phyloP scores from a whole-genome alignment of 441 rosid genomes.

The Adansonia madagascariensis region DNA sequence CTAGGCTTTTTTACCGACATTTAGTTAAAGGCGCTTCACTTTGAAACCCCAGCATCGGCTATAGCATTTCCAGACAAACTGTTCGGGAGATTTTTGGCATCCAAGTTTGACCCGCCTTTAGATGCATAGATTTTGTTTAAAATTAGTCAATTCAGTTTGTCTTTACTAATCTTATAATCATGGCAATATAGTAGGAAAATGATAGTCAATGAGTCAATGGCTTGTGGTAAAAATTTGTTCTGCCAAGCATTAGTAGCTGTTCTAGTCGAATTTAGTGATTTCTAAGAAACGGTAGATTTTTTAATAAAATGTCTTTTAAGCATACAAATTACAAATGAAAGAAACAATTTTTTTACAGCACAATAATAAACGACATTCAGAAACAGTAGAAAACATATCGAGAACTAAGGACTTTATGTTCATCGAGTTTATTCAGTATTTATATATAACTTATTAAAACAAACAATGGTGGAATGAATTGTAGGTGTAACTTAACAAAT shows the following conservation, averaged over 20 bases:
- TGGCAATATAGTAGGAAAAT: neutral
- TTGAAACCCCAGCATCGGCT: neutral
- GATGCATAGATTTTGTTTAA: neutral
- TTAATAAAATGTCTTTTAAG: neutral
- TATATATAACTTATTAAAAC: neutral
- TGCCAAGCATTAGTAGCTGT: neutral
- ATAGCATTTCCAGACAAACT: neutral
- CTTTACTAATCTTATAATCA: neutral
- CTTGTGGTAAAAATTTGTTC: neutral
- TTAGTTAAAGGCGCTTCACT: too few relatives aligned
- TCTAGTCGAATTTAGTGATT: neutral
- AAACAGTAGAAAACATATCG: neutral
- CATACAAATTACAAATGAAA: neutral
- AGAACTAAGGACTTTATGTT: slow-evolving; percentile 14
- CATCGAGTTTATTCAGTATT: neutral
- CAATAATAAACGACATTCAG: neutral
- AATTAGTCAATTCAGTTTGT: neutral
- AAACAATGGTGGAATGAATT: slow-evolving; percentile 7
- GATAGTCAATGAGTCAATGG: neutral
- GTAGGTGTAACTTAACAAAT: neutral
- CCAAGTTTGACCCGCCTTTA: neutral
- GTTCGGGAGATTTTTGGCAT: neutral
- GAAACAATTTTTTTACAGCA: neutral
- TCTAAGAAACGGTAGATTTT: too few relatives aligned
- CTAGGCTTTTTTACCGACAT: too few relatives aligned